phyloP scores from a whole-genome alignment of 106 monocot genomes.

The Gastrodia elata region DNA sequence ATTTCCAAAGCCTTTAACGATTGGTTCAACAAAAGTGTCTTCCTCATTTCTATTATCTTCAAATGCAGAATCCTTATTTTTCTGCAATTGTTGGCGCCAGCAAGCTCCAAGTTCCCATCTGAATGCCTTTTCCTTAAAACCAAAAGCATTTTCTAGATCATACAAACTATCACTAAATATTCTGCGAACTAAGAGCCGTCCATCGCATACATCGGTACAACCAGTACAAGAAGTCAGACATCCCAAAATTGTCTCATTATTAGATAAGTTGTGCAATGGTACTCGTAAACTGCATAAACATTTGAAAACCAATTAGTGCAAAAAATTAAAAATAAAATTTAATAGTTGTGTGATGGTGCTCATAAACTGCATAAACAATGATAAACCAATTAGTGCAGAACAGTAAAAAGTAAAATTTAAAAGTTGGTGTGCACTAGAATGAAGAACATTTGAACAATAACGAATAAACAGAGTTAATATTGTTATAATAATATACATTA shows the following conservation, averaged over 20 bases:
- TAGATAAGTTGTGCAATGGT: constrained; percentile 21
- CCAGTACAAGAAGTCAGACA: constrained; percentile 12
- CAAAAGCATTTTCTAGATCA: constrained; percentile 31
- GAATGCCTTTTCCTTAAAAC: constrained; percentile 20
- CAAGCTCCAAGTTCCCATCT: constrained; percentile 83
- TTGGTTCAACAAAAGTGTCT: constrained; percentile 14
- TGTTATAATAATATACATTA: background rate
- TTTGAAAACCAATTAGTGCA: background rate
- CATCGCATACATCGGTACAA: constrained; percentile 17
- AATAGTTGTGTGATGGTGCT: constrained; percentile 6
- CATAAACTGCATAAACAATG: constrained; percentile 58
- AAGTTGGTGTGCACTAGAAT: background rate
- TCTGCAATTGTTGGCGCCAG: constrained; percentile 71
- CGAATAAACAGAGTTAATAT: background rate
- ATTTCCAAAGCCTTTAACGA: constrained; percentile 78
- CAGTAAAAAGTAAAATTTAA: background rate
- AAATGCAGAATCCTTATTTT: constrained; percentile 24
- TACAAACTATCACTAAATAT: constrained; percentile 52
- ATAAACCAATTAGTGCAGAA: background rate
- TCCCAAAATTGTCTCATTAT: constrained; percentile 17
- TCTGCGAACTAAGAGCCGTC: constrained; percentile 28
- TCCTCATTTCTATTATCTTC: constrained; percentile 26
- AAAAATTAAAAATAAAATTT: background rate
- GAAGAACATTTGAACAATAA: background rate
- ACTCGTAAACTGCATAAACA: constrained; percentile 61